Percentiles rank a stretch among this genome's conserved stretches.
These are phyloP conservation scores for Fraxinus ornus DNA, from an alignment of 305 asterid species.

Conservation along the genomic window DNA sequence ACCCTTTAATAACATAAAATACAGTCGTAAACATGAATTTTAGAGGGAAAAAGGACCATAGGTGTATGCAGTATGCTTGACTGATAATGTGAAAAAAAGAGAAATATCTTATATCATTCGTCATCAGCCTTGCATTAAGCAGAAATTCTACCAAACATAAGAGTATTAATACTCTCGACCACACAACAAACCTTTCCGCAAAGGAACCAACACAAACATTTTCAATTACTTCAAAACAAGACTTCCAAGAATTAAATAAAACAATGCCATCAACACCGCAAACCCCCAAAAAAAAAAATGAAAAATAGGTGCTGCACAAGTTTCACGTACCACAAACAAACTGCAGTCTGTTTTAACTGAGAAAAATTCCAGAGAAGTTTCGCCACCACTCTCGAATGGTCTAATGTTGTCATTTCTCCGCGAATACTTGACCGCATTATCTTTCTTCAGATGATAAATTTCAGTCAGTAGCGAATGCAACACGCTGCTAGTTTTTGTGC, in stretches of 20 bases:
- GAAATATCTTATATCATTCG: neutral
- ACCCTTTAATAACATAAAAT: neutral
- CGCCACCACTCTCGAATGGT: slow-evolving; percentile 92
- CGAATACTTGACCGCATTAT: slow-evolving; percentile 61
- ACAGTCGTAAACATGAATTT: neutral
- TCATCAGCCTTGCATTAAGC: slow-evolving; percentile 7
- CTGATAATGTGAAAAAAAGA: too few species aligned
- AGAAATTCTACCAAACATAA: neutral
- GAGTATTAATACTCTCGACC: neutral
- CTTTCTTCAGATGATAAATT: slow-evolving; percentile 76
- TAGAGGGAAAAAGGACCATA: neutral
- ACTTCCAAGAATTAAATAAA: neutral
- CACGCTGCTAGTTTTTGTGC: slow-evolving; percentile 78
- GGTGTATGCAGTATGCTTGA: neutral
- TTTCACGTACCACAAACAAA: slow-evolving; percentile 64
- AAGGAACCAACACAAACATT: neutral
- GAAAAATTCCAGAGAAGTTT: slow-evolving; percentile 78
- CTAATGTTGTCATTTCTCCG: slow-evolving; percentile 66
- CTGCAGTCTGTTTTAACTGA: slow-evolving; percentile 88
- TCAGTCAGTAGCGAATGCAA: slow-evolving; percentile 70
- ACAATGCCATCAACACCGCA: neutral
- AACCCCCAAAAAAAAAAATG: neutral
- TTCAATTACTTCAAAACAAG: neutral
- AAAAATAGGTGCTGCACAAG: neutral
- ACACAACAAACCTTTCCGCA: neutral